Evolutionary conservation across 2,329 filamentous ascomycete genomes (phyloP).

Genomic region (Fusarium duplospermum): DNA sequence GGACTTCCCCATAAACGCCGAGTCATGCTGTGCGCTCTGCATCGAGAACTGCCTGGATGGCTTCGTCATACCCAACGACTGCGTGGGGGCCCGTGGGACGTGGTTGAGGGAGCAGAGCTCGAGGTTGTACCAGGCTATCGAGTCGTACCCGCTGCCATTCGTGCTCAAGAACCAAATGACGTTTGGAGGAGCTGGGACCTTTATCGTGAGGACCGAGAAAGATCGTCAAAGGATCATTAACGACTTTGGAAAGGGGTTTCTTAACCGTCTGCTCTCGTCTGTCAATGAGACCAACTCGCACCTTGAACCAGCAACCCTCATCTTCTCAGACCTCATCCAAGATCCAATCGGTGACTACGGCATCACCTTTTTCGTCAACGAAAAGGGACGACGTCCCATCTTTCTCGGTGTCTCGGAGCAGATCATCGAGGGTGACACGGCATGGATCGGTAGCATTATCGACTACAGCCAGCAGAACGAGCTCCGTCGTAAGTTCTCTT

Average conservation of each 20-base stretch:
- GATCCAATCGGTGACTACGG: conserved; percentile 49
- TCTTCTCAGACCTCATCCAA: conserved; percentile 48
- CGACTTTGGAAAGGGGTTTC: conserved; percentile 41
- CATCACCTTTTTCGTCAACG: conserved; percentile 50
- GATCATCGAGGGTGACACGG: conserved; percentile 46
- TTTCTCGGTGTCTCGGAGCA: conserved; percentile 51
- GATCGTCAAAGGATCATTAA: conserved; percentile 43
- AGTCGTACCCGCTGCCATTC: conserved; percentile 46
- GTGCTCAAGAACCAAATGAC: conserved; percentile 54
- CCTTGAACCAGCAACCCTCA: conserved; percentile 46
- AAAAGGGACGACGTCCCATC: conserved; percentile 34
- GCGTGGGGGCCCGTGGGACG: conserved; percentile 40
- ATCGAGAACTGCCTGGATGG: conserved; percentile 2
- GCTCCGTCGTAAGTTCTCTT: conserved; percentile 44
- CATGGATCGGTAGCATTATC: conserved; percentile 51
- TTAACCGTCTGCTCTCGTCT: conserved; percentile 46
- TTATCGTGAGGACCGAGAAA: conserved; percentile 43
- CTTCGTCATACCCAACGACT: conserved; percentile 43
- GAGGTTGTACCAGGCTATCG: conserved; percentile 41
- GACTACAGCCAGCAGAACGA: conserved; percentile 46
- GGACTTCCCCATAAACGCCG: conserved; percentile 24
- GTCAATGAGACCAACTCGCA: conserved; percentile 47
- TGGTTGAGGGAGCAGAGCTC: conserved; percentile 47
- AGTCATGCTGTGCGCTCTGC: conserved; percentile 44
- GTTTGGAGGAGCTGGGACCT: conserved; percentile 52